Evolutionary conservation across 2,329 filamentous ascomycete genomes (phyloP), one percentile per base, ranked within the genome.

Genomic region (Parafenestella ontariensis): DNA sequence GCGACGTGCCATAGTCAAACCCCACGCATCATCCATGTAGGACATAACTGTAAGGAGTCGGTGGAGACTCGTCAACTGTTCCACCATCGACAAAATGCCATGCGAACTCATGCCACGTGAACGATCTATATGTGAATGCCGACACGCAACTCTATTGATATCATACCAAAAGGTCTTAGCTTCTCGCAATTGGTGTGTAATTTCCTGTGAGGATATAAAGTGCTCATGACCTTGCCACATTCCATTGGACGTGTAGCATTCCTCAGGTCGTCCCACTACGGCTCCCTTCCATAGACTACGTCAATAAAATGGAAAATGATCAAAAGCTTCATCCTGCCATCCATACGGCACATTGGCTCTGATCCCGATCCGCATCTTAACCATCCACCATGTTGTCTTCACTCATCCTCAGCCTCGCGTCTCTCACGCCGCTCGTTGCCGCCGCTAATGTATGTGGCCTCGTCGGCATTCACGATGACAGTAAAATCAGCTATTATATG

Each of bases 401-500:
- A 5, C 15, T 34, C 15, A 5, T 34, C 15, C 3, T 34, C 31
- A n/a, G 31, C 31, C 3, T 34, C 17, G 13, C 31, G 31, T 10
- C 31, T 34, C 31, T 34, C 3, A 23, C 36, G 5, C 8, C 36
- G 3, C 21, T 40, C 5, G 18, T 21, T 18, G 10, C 18, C 11
- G 24, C 41, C 18, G 41, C 41, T 4, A 17, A 29, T 21, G 17
- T 61, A 20, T 68, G 62, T 49, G 59, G 58, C 4, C 26, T 43
- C 2, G 17, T 55, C 21, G 64, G 64, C 8, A 52, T 52, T 3
- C 49, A 62, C 36, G 50, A 65, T 43, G 18, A 45, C 2, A 50
- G 39, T 1, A 56, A 26, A 9, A 17, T 58, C 2, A 47, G 49
- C 1, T 64, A 50, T 21, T 69, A 64, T 23, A 68, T 68, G 64